A percentile compares a stretch with the other conserved stretches of the same genome.
These are phyloP conservation scores for Andrographis paniculata DNA, from an alignment of 305 asterid species.

Conservation along the genomic window DNA sequence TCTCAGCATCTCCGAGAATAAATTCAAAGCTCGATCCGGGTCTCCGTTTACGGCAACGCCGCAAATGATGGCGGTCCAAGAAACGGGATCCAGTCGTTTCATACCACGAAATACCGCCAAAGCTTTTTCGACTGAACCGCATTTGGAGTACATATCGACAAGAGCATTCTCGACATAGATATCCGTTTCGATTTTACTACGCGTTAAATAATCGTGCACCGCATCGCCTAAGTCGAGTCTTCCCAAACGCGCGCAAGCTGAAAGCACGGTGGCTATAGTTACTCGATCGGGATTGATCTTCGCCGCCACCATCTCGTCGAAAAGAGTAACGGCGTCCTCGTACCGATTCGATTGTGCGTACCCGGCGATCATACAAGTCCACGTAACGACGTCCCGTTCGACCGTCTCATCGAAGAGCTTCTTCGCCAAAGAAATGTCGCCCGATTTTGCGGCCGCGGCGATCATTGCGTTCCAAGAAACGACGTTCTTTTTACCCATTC, in stretches of 20 bases:
- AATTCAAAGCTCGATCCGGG: slow-evolving; percentile 31
- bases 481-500: slow-evolving; percentile 40
- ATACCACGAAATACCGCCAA: slow-evolving; percentile 34
- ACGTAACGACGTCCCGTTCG: slow-evolving; percentile 54
- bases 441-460: slow-evolving; percentile 44
- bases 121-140: slow-evolving; percentile 46
- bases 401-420: slow-evolving; percentile 53
- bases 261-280: slow-evolving; percentile 44
- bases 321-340: slow-evolving; percentile 39
- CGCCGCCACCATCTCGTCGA: slow-evolving; percentile 48
- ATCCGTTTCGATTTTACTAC: slow-evolving; percentile 31
- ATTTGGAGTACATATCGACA: slow-evolving; percentile 77
- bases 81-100: slow-evolving; percentile 46
- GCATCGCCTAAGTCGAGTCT: slow-evolving; percentile 48
- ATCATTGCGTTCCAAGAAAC: slow-evolving; percentile 74
- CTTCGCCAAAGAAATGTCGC: slow-evolving; percentile 39
- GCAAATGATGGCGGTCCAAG: slow-evolving; percentile 66
- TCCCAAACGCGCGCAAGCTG: slow-evolving; percentile 62
- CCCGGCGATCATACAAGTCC: slow-evolving; percentile 73
- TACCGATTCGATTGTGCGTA: slow-evolving; percentile 41
- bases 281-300: slow-evolving; percentile 47
- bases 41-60: slow-evolving; percentile 65
- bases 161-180: slow-evolving; percentile 57
- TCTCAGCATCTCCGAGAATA: slow-evolving; percentile 44
- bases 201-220: slow-evolving; percentile 33